Conservation (phyloP, 2,329 filamentous ascomycete genomes). For the Blumeriella jaapii region DNA sequence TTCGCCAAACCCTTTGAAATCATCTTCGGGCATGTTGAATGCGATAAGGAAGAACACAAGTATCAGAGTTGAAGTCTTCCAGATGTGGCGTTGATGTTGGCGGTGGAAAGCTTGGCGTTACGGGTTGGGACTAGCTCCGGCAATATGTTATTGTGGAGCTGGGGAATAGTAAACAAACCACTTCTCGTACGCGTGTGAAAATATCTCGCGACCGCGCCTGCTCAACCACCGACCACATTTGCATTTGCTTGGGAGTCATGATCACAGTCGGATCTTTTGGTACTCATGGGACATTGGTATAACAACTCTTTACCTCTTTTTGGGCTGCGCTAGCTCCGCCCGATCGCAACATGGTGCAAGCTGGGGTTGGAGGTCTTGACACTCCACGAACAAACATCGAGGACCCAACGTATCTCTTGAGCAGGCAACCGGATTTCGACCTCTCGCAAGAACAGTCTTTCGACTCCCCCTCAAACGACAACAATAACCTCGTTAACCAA, state of each 20-base stretch:
- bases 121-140: no score
- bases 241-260: slow-evolving; percentile 24
- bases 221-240: slow-evolving; percentile 12
- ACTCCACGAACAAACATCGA: slow-evolving; percentile 77
- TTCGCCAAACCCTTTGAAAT: slow-evolving; percentile 54
- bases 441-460: slow-evolving; percentile 84
- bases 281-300: slow-evolving; percentile 16
- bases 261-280: slow-evolving; percentile 16
- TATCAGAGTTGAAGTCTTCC: neutral
- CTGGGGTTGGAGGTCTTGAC: slow-evolving; percentile 57
- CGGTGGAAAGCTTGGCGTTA: slow-evolving; percentile 5
- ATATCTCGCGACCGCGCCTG: no score
- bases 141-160: no score
- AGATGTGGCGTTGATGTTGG: slow-evolving; percentile 6
- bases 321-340: slow-evolving; percentile 14
- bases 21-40: slow-evolving; percentile 36
- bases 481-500: slow-evolving; percentile 64
- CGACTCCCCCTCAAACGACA: slow-evolving; percentile 63
- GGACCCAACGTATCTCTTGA: slow-evolving; percentile 69
- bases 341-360: slow-evolving; percentile 45
- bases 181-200: no score
- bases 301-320: slow-evolving; percentile 8
- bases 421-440: slow-evolving; percentile 59
- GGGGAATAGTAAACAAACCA: slow-evolving; percentile 19
- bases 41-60: slow-evolving; percentile 1